A percentile compares a stretch with the other conserved stretches of the same genome.
Evolutionary conservation across 495 filamentous ascomycete genomes (phyloP).

Genomic region (Penicillium pulvis): DNA sequence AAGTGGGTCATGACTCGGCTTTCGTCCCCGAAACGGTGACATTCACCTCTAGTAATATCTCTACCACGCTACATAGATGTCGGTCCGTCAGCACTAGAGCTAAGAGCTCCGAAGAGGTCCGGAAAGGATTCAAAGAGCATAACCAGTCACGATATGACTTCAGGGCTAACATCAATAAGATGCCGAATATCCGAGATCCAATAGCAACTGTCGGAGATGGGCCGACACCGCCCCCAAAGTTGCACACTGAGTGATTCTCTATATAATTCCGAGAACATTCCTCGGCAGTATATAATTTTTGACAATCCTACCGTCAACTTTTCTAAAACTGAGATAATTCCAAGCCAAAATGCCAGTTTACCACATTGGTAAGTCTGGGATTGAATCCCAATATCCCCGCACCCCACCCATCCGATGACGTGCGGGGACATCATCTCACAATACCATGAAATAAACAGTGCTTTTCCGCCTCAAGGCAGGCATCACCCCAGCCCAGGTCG

Average conservation of each 20-base stretch:
- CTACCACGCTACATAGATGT: too few species aligned
- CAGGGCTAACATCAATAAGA: not conserved
- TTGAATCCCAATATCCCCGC: not conserved
- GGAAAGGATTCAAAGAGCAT: too few species aligned
- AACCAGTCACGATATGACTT: too few species aligned
- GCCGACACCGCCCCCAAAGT: conserved; percentile 11
- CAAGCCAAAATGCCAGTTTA: conserved; percentile 35
- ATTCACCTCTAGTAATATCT: too few species aligned
- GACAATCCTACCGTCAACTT: not conserved
- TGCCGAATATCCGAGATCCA: not conserved
- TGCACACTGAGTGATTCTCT: not conserved
- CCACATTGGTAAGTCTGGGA: conserved; percentile 31
- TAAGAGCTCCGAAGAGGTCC: too few species aligned
- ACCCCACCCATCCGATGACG: not conserved
- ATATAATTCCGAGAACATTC: not conserved
- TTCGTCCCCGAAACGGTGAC: too few species aligned
- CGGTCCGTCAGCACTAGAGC: too few species aligned
- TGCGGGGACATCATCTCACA: conserved; percentile 5
- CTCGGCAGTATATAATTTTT: not conserved
- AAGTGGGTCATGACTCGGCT: too few species aligned
- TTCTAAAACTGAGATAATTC: not conserved
- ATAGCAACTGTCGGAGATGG: conserved; percentile 12
- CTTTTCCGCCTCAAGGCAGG: conserved; percentile 47
- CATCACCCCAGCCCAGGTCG: conserved; percentile 35
- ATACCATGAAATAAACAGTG: conserved; percentile 28